Evolutionary conservation across 1,139 yeast species (phyloP).

Genomic region (Diutina pseudorugosa): DNA sequence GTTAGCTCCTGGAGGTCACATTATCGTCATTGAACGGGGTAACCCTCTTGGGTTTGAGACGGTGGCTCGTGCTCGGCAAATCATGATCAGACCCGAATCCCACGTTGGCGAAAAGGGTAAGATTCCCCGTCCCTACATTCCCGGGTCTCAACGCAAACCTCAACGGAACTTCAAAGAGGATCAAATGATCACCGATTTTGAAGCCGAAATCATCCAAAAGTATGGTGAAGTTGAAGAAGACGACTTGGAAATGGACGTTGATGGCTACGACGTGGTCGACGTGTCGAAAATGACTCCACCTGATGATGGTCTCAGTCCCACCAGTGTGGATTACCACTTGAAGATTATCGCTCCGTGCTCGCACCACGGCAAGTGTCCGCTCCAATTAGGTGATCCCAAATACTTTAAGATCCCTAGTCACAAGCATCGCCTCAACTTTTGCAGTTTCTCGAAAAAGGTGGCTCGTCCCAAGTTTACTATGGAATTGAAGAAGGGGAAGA

Average conservation of each 20-base stretch:
- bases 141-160: conserved; percentile 35
- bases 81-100: conserved; percentile 75
- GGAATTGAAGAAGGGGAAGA: conserved; percentile 75
- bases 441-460: conserved; percentile 64
- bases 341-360: conserved; percentile 80
- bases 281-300: conserved; percentile 7
- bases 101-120: conserved; percentile 43
- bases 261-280: conserved; percentile 18
- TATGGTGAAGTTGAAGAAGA: conserved; percentile 30
- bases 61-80: conserved; percentile 81
- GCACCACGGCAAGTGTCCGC: conserved; percentile 80
- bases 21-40: conserved; percentile 78
- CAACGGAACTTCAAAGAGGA: conserved; percentile 23
- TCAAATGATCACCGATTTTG: conserved; percentile 24
- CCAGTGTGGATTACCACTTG: conserved; percentile 35
- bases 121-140: conserved; percentile 59
- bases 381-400: conserved; percentile 67
- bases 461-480: conserved; percentile 65
- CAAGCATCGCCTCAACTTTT: conserved; percentile 55
- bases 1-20: conserved; percentile 65
- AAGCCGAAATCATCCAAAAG: conserved; percentile 23
- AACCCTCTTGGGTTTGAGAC: conserved; percentile 82
- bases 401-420: conserved; percentile 49
- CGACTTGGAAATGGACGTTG: conserved; percentile 39
- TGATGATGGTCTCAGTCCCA: conserved; percentile 9